Evolutionary conservation across 176 grass and related monocot genomes (phyloP).

Genomic region (Pharus latifolius): DNA sequence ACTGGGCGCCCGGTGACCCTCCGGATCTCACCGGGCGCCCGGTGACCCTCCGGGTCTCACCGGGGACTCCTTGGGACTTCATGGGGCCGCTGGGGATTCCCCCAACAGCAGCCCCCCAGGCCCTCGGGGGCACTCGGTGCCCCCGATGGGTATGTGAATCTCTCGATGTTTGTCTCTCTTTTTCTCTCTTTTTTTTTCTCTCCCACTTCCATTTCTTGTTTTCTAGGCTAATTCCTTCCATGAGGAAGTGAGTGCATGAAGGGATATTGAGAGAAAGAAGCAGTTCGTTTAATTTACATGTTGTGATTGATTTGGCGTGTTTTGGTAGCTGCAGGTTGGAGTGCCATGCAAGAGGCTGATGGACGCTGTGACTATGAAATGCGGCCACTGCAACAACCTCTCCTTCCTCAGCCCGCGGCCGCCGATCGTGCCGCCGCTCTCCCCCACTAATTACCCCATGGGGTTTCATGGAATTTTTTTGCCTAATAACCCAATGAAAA

Average conservation of each 20-base stretch:
- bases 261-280: neutral
- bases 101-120: too few species aligned
- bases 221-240: neutral
- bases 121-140: too few species aligned
- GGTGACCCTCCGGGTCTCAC: too few species aligned
- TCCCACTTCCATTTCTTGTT: neutral
- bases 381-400: conserved; percentile 88
- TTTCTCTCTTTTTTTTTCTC: neutral
- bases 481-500: too few species aligned
- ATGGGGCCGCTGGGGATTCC: too few species aligned
- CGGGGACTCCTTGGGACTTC: too few species aligned
- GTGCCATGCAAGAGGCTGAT: conserved; percentile 87
- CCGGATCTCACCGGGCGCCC: too few species aligned
- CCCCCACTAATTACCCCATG: conserved; percentile 44
- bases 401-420: conserved; percentile 63
- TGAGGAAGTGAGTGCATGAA: conserved; percentile 12
- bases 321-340: conserved; percentile 78
- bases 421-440: conserved; percentile 56
- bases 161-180: too few species aligned
- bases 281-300: conserved; percentile 8
- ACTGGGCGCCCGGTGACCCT: too few species aligned
- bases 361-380: conserved; percentile 81
- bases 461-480: too few species aligned
- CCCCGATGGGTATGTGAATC: too few species aligned
- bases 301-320: conserved; percentile 27